A percentile compares a stretch with the other conserved stretches of the same genome.
Conservation (phyloP, 768 basidiomycete genomes). For the Termitomyces titanicus region DNA sequence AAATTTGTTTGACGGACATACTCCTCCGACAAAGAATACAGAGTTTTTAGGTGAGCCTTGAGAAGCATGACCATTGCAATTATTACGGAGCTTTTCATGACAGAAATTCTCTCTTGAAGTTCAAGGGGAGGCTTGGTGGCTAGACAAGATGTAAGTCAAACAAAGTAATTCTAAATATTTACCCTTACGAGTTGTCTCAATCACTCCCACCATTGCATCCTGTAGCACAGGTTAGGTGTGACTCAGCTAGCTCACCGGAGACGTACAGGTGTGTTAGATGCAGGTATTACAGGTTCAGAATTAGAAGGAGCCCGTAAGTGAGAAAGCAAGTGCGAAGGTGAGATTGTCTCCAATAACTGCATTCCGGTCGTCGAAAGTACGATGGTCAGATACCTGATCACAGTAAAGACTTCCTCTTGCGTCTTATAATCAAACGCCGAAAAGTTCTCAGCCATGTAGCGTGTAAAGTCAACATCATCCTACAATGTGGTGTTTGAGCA, state of each 20-base stretch:
- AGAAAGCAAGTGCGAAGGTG: constrained; percentile 65
- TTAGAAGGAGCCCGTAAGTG: constrained; percentile 44
- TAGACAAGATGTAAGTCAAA: neutral
- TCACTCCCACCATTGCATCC: constrained; percentile 18
- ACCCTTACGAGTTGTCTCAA: constrained; percentile 7
- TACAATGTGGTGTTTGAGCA: constrained; percentile 23
- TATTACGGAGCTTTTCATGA: constrained; percentile 69
- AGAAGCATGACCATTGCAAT: constrained; percentile 85
- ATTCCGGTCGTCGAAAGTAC: constrained; percentile 77
- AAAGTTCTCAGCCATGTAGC: constrained; percentile 96
- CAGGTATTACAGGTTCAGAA: neutral
- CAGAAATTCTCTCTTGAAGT: constrained; percentile 21
- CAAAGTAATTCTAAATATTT: neutral
- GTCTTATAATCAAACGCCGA: constrained; percentile 92
- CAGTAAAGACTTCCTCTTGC: constrained; percentile 85
- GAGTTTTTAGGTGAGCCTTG: constrained; percentile 76
- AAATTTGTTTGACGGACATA: constrained; percentile 34
- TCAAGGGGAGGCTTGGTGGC: constrained; percentile 1
- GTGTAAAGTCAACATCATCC: constrained; percentile 81
- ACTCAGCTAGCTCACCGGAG: neutral
- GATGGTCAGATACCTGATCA: constrained; percentile 75
- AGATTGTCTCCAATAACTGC: constrained; percentile 73
- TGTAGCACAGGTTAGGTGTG: neutral
- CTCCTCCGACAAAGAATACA: constrained; percentile 93
- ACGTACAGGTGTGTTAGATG: constrained; percentile 12